phyloP scores from a whole-genome alignment of 768 basidiomycete genomes.

The Neoboletus subvelutipes region DNA sequence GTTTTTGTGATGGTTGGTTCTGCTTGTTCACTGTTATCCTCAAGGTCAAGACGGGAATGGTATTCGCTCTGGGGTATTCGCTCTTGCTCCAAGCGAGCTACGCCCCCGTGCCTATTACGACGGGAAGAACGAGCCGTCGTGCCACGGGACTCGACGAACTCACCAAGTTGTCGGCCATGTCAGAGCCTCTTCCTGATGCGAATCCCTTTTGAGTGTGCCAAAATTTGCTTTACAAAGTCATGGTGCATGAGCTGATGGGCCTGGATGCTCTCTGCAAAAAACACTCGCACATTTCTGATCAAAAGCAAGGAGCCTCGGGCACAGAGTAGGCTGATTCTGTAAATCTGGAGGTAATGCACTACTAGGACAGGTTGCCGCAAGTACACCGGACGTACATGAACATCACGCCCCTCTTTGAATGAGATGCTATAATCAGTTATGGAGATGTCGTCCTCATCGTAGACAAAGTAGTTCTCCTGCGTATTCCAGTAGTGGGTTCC shows the following conservation, averaged over 20 bases:
- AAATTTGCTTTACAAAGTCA: constrained; percentile 53
- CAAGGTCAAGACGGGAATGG: constrained; percentile 43
- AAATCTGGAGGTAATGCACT: constrained; percentile 1
- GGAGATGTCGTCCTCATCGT: constrained; percentile 44
- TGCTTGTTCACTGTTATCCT: constrained; percentile 11
- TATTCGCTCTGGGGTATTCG: constrained; percentile 55
- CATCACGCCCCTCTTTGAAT: constrained; percentile 59
- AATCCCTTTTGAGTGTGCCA: constrained; percentile 50
- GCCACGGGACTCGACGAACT: background rate
- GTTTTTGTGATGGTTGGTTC: constrained; percentile 25
- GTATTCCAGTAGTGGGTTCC: constrained; percentile 85
- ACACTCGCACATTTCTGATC: constrained; percentile 57
- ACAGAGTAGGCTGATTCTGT: constrained; percentile 42
- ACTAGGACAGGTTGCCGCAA: background rate
- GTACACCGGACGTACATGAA: constrained; percentile 40
- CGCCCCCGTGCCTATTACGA: constrained; percentile 45
- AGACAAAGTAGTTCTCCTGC: constrained; percentile 67
- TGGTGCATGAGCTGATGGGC: constrained; percentile 8
- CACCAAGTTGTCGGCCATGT: constrained; percentile 20
- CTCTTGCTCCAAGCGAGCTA: constrained; percentile 52
- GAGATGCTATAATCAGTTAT: constrained; percentile 56
- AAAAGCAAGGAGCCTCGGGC: constrained; percentile 64
- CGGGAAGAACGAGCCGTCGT: background rate
- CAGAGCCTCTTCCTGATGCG: constrained; percentile 33
- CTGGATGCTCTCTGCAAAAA: background rate